phyloP scores from a whole-genome alignment of 2,329 filamentous ascomycete species.

The Raffaelea ambrosiae region DNA sequence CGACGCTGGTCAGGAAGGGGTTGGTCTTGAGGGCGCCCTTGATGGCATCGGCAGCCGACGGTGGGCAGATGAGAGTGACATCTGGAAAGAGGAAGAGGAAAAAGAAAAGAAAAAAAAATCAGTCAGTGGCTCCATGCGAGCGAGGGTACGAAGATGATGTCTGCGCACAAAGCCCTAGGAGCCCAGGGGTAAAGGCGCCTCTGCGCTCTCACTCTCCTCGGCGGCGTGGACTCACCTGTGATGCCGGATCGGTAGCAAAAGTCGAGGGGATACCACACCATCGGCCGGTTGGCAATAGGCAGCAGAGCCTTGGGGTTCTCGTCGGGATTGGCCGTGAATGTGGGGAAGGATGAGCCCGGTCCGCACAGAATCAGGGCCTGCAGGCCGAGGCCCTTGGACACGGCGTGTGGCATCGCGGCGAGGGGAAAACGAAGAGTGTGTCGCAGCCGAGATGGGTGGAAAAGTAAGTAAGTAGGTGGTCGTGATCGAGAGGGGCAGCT shows the following conservation, averaged over 20 bases:
- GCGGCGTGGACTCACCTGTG: constrained; percentile 44
- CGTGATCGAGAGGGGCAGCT: too few relatives aligned
- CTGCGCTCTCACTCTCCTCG: too few relatives aligned
- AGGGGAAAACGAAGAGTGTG: neutral
- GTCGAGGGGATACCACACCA: constrained; percentile 85
- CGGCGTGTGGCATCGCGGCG: constrained; percentile 62
- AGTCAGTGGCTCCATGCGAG: too few relatives aligned
- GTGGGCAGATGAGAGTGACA: constrained; percentile 56
- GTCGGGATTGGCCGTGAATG: constrained; percentile 71
- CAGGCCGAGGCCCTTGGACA: constrained; percentile 61
- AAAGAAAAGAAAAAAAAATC: neutral
- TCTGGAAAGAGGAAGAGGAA: too few relatives aligned
- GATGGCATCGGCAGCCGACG: constrained; percentile 57
- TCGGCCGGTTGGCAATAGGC: constrained; percentile 75
- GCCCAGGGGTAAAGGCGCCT: too few relatives aligned
- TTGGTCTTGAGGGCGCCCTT: constrained; percentile 66
- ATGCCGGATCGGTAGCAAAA: constrained; percentile 78
- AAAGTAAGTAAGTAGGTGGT: too few relatives aligned
- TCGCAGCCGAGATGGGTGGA: too few relatives aligned
- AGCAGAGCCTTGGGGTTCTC: constrained; percentile 76
- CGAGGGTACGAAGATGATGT: neutral
- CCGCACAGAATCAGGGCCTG: constrained; percentile 79
- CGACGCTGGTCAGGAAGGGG: constrained; percentile 66
- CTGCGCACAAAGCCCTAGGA: neutral
- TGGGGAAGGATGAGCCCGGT: constrained; percentile 72